Conservation (phyloP, 805 yeast species). For the Hanseniaspora osmophila region DNA sequence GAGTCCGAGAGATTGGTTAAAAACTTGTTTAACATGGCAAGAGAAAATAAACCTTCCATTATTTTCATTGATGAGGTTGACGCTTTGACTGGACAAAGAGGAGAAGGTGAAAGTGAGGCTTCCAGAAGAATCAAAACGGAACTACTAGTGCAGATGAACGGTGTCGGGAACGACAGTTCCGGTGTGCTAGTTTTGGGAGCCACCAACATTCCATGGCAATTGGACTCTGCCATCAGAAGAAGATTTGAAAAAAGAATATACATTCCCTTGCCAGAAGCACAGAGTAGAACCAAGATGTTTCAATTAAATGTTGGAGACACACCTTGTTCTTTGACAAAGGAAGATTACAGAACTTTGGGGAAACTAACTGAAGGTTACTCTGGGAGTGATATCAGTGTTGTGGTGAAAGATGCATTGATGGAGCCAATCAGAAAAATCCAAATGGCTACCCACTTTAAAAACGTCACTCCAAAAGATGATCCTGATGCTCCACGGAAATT, state of each 20-base stretch:
- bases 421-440: conserved; percentile 93
- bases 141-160: conserved; percentile 93
- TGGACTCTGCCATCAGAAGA: conserved; percentile 93
- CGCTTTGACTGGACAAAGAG: conserved; percentile 94
- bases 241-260: conserved; percentile 92
- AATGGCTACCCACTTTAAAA: conserved; percentile 87
- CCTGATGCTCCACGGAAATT: conserved; percentile 26
- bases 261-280: conserved; percentile 87
- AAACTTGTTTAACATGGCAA: conserved; percentile 87
- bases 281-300: conserved; percentile 86
- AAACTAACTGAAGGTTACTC: conserved; percentile 95
- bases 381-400: conserved; percentile 94
- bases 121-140: conserved; percentile 92
- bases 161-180: conserved; percentile 87
- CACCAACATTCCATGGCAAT: conserved; percentile 96
- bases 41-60: conserved; percentile 90
- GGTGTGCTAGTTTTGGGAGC: conserved; percentile 95
- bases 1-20: conserved; percentile 93
- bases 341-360: conserved; percentile 66
- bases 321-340: conserved; percentile 61
- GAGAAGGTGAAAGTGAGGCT: conserved; percentile 96
- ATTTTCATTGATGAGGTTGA: conserved; percentile 97
- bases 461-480: conserved; percentile 8
- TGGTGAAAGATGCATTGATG: conserved; percentile 94
- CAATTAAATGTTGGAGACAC: conserved; percentile 84